Evolutionary conservation across 768 basidiomycete species (phyloP), one percentile per base, ranked within the genome.

Genomic region (Russula sp.): DNA sequence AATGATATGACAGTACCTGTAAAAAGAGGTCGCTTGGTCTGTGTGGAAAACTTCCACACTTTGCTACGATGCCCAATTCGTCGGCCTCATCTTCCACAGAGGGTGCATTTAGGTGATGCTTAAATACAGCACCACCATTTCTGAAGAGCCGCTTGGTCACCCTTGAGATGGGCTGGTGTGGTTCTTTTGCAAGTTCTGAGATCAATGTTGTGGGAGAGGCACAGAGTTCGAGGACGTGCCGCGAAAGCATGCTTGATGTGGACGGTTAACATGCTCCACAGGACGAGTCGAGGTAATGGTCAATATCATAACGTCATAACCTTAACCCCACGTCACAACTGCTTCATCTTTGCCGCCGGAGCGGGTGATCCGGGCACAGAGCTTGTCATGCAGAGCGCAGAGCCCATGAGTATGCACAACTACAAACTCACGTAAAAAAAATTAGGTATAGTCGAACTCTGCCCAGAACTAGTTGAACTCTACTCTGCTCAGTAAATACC

Each of bases 21-120:
- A 87, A 73, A 68, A 87, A 88, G 34, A 86, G 69, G 53, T 84
- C 80, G 54, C 78, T 80, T 10, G 83, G 84, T 39, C 79, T 74
- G 47, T 72, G 69, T 7, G 81, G 78, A 62, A 86, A 86, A 52
- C 77, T 70, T 10, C 81, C 83, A 50, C 84, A 79, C 61, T 75
- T 69, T 29, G 71, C 78, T 3, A 79, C 80, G 43, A 70, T 65
- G 60, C 82, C 76, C 36, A 84, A 69, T 64, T 82, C 80, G 22
- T 59, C 57, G 18, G 22, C 36, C 38, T 22, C 47, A 7, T 58
- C 41, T 16, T 64, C 49, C 2, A 22, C 25, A n/a, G 13, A n/a
- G 0, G 50, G 18, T 9, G 5, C 51, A 11, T 29, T 7, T 3
- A 41, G 2, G 1, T 38, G 51, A 41, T 58, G 29, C 51, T 65